Conservation (phyloP, 2,329 filamentous ascomycete genomes). For the Beauveria caledonica region DNA sequence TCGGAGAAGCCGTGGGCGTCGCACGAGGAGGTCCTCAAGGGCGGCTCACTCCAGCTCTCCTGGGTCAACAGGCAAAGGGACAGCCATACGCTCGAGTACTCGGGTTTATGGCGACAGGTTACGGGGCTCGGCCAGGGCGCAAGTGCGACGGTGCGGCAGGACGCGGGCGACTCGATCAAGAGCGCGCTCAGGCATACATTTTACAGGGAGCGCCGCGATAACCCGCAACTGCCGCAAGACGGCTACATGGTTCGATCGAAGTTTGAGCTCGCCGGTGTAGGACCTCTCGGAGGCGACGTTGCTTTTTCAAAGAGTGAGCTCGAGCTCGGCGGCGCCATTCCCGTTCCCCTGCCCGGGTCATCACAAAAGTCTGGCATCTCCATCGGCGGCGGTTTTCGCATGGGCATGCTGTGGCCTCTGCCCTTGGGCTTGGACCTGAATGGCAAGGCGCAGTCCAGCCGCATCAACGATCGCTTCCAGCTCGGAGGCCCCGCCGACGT, state of each 20-base stretch:
- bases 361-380: conserved; percentile 67
- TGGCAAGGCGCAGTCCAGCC: conserved; percentile 55
- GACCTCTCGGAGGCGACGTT: conserved; percentile 77
- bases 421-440: conserved; percentile 49
- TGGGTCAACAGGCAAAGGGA: conserved; percentile 61
- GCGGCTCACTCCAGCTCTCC: conserved; percentile 65
- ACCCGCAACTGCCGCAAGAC: conserved; percentile 71
- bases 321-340: conserved; percentile 68
- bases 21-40: conserved; percentile 82
- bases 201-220: conserved; percentile 71
- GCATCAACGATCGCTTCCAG: conserved; percentile 90
- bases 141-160: conserved; percentile 70
- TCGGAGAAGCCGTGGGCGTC: conserved; percentile 89
- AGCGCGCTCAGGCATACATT: conserved; percentile 78
- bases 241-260: conserved; percentile 74
- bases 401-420: conserved; percentile 77
- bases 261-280: conserved; percentile 80
- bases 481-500: conserved; percentile 93
- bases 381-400: conserved; percentile 71
- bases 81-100: conserved; percentile 72
- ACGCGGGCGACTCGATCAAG: conserved; percentile 88
- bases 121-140: conserved; percentile 70
- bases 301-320: conserved; percentile 91
- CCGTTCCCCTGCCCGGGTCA: conserved; percentile 63
- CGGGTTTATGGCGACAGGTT: conserved; percentile 77